Base-by-base conservation (phyloP, 495 filamentous ascomycete genomes). In the Aspergillus bridgeri region DNA sequence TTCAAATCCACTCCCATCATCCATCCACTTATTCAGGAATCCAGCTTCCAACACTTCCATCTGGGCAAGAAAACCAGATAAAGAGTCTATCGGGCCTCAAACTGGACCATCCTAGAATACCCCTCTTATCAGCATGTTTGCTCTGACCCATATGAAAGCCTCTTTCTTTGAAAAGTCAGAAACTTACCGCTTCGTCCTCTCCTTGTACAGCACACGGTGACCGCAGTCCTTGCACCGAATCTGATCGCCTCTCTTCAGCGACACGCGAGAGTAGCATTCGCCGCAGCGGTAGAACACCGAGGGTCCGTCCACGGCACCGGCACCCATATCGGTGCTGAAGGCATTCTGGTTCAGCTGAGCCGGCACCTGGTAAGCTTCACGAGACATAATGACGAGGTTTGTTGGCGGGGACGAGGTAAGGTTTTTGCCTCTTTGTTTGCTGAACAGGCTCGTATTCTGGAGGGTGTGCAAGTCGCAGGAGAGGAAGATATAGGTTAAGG, bases 141-240 rank as follows among this genome's bases (percentile, higher is more conserved):
- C n/a, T n/a, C 17, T 42, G 2, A 38, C 21, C 24, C 44, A 19
- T n/a, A n/a, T n/a, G n/a, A n/a, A n/a, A n/a, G n/a, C n/a, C n/a
- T n/a, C n/a, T n/a, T n/a, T n/a, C n/a, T n/a, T n/a, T n/a, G n/a
- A 21, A 48, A 27, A 42, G 43, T 11, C 23, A 43, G 58, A 56
- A 59, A 70, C 86, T 73, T 71, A 97, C 94, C 95, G 82, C 81
- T 96, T 97, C 29, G 94, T 99, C 65, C 94, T 77, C 84, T 96
- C 90, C 83, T 99, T 99, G 74, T 97, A 97, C 58, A 99, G 76
- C 51, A 99, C 91, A 58, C 94, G 88, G 69, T 96, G 91, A 22
- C 94, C 95, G 70, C 94, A 99, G 73, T 93, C 91, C 75, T 92
- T 90, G 79, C 94, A 99, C 23, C 94, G 85, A 63, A 98, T 95